These are phyloP conservation scores for Salix udensis DNA, from an alignment of 345 rosid species.

Conservation along the genomic window DNA sequence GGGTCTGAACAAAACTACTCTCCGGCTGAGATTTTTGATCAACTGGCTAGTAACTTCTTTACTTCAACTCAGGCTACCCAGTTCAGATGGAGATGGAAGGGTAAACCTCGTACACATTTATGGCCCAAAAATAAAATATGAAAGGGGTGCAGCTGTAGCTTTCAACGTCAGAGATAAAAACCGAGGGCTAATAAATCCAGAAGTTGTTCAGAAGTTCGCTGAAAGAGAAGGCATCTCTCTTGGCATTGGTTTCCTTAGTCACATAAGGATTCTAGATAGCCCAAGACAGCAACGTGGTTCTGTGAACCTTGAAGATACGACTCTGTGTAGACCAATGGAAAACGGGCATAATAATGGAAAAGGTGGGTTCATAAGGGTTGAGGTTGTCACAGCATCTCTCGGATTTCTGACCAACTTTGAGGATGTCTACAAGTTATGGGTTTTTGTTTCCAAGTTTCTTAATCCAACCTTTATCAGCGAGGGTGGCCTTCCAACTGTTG, in stretches of 20 bases:
- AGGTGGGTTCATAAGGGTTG: constrained; percentile 64
- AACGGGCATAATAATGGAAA: constrained; percentile 54
- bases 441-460: constrained; percentile 84
- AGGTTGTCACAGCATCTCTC: constrained; percentile 93
- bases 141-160: constrained; percentile 93
- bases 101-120: constrained; percentile 81
- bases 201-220: constrained; percentile 83
- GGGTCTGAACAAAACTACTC: constrained; percentile 92
- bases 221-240: constrained; percentile 87
- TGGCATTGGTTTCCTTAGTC: constrained; percentile 88
- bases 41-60: constrained; percentile 98
- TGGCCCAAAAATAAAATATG: constrained; percentile 96
- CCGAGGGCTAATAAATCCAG: constrained; percentile 79
- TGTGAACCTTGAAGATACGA: constrained; percentile 48
- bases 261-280: constrained; percentile 62
- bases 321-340: constrained; percentile 69
- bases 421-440: constrained; percentile 92
- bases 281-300: constrained; percentile 47
- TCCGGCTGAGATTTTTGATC: constrained; percentile 71
- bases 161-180: constrained; percentile 74
- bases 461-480: constrained; percentile 63
- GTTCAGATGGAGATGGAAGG: constrained; percentile 49
- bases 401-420: constrained; percentile 94
- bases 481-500: constrained; percentile 69
- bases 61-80: constrained; percentile 71